Evolutionary conservation across 1,284 basidiomycete species (phyloP).

Genomic region (Clitocybe nebularis): DNA sequence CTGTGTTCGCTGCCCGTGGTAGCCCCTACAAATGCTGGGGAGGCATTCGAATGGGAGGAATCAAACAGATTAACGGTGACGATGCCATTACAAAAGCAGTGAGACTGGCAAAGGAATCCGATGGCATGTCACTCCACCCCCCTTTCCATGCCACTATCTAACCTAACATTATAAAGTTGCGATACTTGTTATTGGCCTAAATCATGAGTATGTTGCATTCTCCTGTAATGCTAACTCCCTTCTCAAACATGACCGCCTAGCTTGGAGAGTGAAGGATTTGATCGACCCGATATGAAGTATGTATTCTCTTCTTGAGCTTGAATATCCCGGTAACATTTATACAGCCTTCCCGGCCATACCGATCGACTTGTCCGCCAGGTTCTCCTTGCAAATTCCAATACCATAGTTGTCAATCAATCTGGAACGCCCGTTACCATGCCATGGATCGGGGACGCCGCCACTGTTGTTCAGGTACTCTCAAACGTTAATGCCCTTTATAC

Average conservation of each 20-base stretch:
- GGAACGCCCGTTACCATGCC: slow-evolving; percentile 48
- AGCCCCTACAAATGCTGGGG: slow-evolving; percentile 35
- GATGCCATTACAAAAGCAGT: slow-evolving; percentile 39
- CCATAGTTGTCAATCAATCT: slow-evolving; percentile 53
- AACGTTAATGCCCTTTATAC: too few species aligned
- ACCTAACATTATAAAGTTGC: slow-evolving; percentile 25
- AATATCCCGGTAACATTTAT: not conserved
- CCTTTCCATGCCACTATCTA: slow-evolving; percentile 1
- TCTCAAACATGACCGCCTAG: slow-evolving; percentile 19
- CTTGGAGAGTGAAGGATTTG: slow-evolving; percentile 49
- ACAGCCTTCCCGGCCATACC: slow-evolving; percentile 41
- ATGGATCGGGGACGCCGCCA: slow-evolving; percentile 42
- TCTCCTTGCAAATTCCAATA: slow-evolving; percentile 43
- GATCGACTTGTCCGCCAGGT: slow-evolving; percentile 49
- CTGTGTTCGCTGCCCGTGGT: slow-evolving; percentile 27
- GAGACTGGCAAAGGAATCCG: slow-evolving; percentile 34
- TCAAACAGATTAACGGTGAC: slow-evolving; percentile 28
- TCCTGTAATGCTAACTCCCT: not conserved
- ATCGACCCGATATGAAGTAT: slow-evolving; percentile 35
- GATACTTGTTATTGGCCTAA: slow-evolving; percentile 45
- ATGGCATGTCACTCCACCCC: slow-evolving; percentile 27
- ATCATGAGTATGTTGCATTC: slow-evolving; percentile 34
- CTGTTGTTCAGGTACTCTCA: slow-evolving; percentile 38
- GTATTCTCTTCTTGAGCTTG: slow-evolving; percentile 3
- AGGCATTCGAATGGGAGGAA: slow-evolving; percentile 43